Conservation (phyloP, 1,284 basidiomycete species). For the Coniferiporia sulphurascens region DNA sequence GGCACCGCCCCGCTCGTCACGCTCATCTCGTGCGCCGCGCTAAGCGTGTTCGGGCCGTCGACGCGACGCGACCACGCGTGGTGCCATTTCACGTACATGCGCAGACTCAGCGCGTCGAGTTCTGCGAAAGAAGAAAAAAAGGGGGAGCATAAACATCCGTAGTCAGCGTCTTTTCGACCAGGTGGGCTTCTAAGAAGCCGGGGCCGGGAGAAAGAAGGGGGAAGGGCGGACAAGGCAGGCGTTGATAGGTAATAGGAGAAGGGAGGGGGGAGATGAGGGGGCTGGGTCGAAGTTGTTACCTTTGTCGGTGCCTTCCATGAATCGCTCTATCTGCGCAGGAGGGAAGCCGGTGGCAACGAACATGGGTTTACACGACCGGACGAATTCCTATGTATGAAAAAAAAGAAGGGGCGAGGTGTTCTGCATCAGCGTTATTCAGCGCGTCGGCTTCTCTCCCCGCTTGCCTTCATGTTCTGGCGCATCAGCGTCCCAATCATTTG, state of each 20-base stretch:
- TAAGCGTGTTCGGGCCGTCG: slow-evolving; percentile 1
- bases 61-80: slow-evolving; percentile 15
- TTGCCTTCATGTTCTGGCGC: slow-evolving; percentile 19
- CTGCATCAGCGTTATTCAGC: background rate
- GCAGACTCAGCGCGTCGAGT: slow-evolving; percentile 16
- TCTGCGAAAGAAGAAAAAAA: slow-evolving; percentile 5
- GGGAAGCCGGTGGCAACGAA: slow-evolving; percentile 18
- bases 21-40: slow-evolving; percentile 13
- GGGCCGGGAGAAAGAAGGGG: background rate
- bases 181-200: background rate
- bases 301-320: slow-evolving; percentile 18
- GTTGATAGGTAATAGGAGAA: background rate
- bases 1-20: slow-evolving; percentile 4
- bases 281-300: background rate
- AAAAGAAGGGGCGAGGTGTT: background rate
- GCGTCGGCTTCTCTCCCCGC: background rate
- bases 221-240: no score
- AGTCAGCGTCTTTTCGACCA: background rate
- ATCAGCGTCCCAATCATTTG: slow-evolving; percentile 20
- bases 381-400: slow-evolving; percentile 8
- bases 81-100: slow-evolving; percentile 20
- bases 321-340: slow-evolving; percentile 14
- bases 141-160: background rate
- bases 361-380: slow-evolving; percentile 19
- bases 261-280: background rate